Evolutionary conservation across 306 rosid species (phyloP).

Genomic region (Rosa multiflora): DNA sequence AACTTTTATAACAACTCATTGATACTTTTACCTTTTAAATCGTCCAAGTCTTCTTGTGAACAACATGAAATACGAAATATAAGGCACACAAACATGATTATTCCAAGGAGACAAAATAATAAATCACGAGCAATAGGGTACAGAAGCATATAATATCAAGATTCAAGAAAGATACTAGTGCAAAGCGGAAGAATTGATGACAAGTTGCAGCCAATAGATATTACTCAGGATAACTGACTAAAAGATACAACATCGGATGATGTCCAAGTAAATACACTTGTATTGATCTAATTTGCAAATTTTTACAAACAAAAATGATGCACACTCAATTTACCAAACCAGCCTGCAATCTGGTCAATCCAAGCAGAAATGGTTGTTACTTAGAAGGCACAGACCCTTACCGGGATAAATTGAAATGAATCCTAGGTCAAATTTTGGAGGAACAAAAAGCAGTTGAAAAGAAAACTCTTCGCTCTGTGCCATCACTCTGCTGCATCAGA

Average conservation of each 20-base stretch:
- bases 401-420: conserved; percentile 18
- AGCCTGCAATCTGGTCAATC: conserved; percentile 15
- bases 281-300: conserved; percentile 21
- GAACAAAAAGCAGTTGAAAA: conserved; percentile 19
- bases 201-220: not conserved
- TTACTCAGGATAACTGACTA: not conserved
- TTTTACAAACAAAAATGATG: conserved; percentile 33
- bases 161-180: not conserved
- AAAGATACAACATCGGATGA: not conserved
- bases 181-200: not conserved
- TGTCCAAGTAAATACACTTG: conserved; percentile 41
- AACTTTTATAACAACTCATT: not conserved
- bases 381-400: conserved; percentile 18
- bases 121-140: not conserved
- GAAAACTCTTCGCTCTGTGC: not conserved
- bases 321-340: conserved; percentile 30
- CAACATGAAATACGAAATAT: not conserved
- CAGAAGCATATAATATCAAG: not conserved
- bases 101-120: not conserved
- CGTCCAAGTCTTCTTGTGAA: not conserved
- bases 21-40: not conserved
- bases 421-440: not conserved
- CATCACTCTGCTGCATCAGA: conserved; percentile 40
- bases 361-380: conserved; percentile 16
- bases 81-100: not conserved